phyloP scores from a whole-genome alignment of 371 early-diverging fungal species.

The Parasitella parasitica region DNA sequence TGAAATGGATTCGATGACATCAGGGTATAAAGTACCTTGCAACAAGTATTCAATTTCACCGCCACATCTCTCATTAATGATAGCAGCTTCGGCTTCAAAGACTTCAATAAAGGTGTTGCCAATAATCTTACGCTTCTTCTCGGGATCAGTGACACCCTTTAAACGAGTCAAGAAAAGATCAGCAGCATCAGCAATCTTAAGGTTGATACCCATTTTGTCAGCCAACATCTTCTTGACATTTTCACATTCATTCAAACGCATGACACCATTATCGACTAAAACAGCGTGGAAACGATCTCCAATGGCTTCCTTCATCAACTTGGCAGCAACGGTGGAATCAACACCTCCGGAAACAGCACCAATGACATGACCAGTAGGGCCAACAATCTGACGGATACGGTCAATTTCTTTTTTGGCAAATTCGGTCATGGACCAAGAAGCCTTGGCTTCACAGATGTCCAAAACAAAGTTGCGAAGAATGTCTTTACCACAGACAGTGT shows the following conservation, averaged over 20 bases:
- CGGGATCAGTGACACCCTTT: slow-evolving; percentile 92
- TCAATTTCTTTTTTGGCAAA: slow-evolving; percentile 97
- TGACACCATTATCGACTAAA: slow-evolving; percentile 97
- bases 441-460: slow-evolving; percentile 78
- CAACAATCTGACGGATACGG: slow-evolving; percentile 88
- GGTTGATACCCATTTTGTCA: slow-evolving; percentile 92
- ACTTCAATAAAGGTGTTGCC: slow-evolving; percentile 98
- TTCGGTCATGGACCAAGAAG: slow-evolving; percentile 94
- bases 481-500: slow-evolving; percentile 84
- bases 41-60: slow-evolving; percentile 88
- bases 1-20: slow-evolving; percentile 97
- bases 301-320: slow-evolving; percentile 94
- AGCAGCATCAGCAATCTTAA: slow-evolving; percentile 89
- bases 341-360: slow-evolving; percentile 98
- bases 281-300: slow-evolving; percentile 98
- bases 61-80: slow-evolving; percentile 77
- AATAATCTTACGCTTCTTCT: slow-evolving; percentile 96
- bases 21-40: slow-evolving; percentile 98
- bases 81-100: slow-evolving; percentile 91
- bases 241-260: slow-evolving; percentile 94
- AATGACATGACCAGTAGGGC: slow-evolving; percentile 90
- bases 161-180: slow-evolving; percentile 87
- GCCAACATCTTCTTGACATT: slow-evolving; percentile 80
- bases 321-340: slow-evolving; percentile 95
- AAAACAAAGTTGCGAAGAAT: slow-evolving; percentile 92